A percentile compares a stretch with the other conserved stretches of the same genome.
Conservation (phyloP, 2,329 filamentous ascomycete species). For the Fusarium coicis region DNA sequence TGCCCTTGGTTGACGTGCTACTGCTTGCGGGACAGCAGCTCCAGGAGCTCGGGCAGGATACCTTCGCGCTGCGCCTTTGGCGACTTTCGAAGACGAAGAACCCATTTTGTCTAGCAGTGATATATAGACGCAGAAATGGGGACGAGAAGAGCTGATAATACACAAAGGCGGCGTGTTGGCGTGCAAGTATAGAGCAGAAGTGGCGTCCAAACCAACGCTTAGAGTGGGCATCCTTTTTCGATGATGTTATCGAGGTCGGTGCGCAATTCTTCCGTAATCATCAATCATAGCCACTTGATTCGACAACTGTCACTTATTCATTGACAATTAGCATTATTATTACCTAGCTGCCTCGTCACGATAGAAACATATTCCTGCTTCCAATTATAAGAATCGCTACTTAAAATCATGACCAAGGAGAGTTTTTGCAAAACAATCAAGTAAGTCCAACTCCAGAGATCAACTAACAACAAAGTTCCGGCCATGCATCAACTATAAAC, state of each 20-base stretch:
- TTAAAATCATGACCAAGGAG: neutral
- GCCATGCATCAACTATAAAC: neutral
- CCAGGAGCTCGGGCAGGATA: constrained; percentile 55
- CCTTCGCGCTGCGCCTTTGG: constrained; percentile 53
- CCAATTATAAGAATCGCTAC: neutral
- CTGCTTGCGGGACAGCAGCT: constrained; percentile 33
- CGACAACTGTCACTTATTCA: neutral
- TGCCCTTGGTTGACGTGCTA: constrained; percentile 30
- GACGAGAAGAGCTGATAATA: neutral
- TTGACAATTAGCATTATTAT: neutral
- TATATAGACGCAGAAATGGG: neutral
- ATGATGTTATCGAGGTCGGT: constrained; percentile 35
- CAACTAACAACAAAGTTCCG: neutral
- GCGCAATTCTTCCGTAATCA: constrained; percentile 42
- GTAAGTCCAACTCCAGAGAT: neutral
- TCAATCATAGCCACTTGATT: neutral
- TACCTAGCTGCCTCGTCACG: neutral
- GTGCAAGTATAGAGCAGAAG: neutral
- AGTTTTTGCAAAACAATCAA: neutral
- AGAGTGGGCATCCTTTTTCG: constrained; percentile 14
- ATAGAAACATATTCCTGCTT: neutral
- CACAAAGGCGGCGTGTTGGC: neutral
- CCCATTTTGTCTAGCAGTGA: constrained; percentile 50
- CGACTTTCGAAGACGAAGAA: constrained; percentile 59
- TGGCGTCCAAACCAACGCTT: neutral